These are phyloP conservation scores for Juglanconis sp. DNA, from an alignment of 2,329 filamentous ascomycete species.

Conservation along the genomic window DNA sequence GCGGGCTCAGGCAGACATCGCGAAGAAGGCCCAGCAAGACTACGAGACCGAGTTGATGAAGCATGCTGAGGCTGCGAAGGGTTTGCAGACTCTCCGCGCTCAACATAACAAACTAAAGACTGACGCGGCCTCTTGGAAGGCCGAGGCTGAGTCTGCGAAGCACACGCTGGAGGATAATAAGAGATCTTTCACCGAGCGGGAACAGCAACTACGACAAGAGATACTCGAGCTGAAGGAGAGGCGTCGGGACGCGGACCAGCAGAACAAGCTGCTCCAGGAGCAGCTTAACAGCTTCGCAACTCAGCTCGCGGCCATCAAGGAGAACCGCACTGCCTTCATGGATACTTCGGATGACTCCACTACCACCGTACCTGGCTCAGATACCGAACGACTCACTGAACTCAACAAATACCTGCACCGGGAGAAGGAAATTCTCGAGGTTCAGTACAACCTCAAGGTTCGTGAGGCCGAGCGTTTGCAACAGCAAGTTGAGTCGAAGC, in stretches of 20 bases:
- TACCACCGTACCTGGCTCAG: constrained; percentile 52
- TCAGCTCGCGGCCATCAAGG: constrained; percentile 77
- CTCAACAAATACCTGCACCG: constrained; percentile 87
- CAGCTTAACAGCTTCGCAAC: constrained; percentile 80
- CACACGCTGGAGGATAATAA: constrained; percentile 76
- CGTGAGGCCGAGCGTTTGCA: constrained; percentile 86
- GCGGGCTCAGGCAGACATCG: constrained; percentile 89
- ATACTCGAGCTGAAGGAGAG: constrained; percentile 73
- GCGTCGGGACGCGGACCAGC: constrained; percentile 78
- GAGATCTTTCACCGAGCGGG: constrained; percentile 81
- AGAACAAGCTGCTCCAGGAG: constrained; percentile 86
- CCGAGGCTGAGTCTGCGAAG: constrained; percentile 83
- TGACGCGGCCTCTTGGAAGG: constrained; percentile 68
- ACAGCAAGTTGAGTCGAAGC: constrained; percentile 84
- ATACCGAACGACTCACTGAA: constrained; percentile 76
- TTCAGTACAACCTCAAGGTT: constrained; percentile 87
- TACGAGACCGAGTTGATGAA: constrained; percentile 94
- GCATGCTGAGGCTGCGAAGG: constrained; percentile 91
- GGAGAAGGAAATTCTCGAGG: constrained; percentile 96
- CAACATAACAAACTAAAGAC: constrained; percentile 83
- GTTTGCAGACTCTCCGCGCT: constrained; percentile 71
- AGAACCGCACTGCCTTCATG: constrained; percentile 59
- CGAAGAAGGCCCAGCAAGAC: constrained; percentile 86
- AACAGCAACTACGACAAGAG: constrained; percentile 78
- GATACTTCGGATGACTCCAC: constrained; percentile 52